Evolutionary conservation across 2,329 filamentous ascomycete species (phyloP), one percentile per base, ranked within the genome.

Genomic region (Ascochyta clinopodiicola): DNA sequence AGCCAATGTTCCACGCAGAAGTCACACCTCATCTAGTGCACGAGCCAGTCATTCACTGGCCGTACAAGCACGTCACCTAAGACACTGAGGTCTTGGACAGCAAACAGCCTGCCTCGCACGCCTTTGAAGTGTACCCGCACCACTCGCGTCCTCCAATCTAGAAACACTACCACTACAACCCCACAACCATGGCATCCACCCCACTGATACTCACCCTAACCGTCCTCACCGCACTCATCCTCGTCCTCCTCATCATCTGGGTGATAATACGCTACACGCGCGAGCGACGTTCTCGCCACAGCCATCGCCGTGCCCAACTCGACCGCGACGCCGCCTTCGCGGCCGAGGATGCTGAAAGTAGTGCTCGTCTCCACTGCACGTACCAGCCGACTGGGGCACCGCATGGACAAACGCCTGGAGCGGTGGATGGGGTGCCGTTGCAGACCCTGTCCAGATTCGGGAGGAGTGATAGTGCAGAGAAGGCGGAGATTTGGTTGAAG

Each of bases 241-340:
- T 68, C 24, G 44, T 54, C 27, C 32, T 63, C 24, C 37, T 68
- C 7, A n/a, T 63, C 17, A n/a, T 59, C n/a, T 66, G 57, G 56
- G 32, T 66, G 4, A 17, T 57, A 15, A 50, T 58, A 15, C 54
- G 53, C 36, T 55, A 49, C 40, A 44, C 50, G 44, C 61, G 35
- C 29, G 37, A 31, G 25, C 49, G 49, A 1, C 48, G 34, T n/a
- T n/a, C 29, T 3, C 38, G 24, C 5, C 42, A n/a, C 29, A 17
- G 25, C n/a, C 49, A 53, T 8, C 51, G 56, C n/a, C 21, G 32
- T 38, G 24, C 37, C 35, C 42, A 49, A 12, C 29, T 37, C 17
- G 27, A 35, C 5, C 44, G 36, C 19, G 31, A 53, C 7, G 24
- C 42, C 2, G 9, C 21, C 12, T 29, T 17, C 8, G 36, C 36